phyloP scores from a whole-genome alignment of 441 rosid genomes.

The Sinapis alba region DNA sequence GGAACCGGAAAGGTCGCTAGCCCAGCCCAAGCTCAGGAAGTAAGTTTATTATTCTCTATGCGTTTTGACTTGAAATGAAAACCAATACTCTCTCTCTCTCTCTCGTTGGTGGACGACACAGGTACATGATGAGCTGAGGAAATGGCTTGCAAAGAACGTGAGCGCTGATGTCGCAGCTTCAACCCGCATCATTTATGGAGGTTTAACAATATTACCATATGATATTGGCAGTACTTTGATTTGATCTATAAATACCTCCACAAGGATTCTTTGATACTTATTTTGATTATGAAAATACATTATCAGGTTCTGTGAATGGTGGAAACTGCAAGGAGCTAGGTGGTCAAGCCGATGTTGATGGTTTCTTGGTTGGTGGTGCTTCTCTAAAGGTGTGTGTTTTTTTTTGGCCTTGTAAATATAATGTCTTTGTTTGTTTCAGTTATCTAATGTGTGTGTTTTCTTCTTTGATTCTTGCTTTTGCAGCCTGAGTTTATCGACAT shows the following conservation, averaged over 20 bases:
- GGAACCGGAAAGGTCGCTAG: constrained; percentile 82
- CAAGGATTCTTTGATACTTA: background rate
- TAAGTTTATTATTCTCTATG: constrained; percentile 37
- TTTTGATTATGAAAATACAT: background rate
- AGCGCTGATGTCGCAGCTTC: constrained; percentile 58
- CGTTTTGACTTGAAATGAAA: background rate
- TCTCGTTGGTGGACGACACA: constrained; percentile 25
- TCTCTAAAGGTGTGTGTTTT: constrained; percentile 43
- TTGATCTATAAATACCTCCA: background rate
- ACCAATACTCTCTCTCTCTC: background rate
- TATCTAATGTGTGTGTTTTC: background rate
- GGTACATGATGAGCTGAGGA: constrained; percentile 69
- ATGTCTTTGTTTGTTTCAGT: background rate
- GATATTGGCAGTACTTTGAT: too few species aligned
- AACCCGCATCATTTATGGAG: constrained; percentile 72
- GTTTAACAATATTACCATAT: constrained; percentile 29
- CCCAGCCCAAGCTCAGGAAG: constrained; percentile 80
- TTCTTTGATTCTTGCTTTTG: background rate
- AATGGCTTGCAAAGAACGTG: constrained; percentile 61
- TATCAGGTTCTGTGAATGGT: constrained; percentile 71
- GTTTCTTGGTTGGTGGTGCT: constrained; percentile 85
- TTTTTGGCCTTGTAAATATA: background rate
- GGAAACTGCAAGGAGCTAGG: constrained; percentile 72
- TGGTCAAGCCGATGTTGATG: constrained; percentile 66
- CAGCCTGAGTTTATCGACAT: constrained; percentile 47